Evolutionary conservation across 495 filamentous ascomycete species (phyloP), one percentile per base, ranked within the genome.

Genomic region (Aspergillus carlsbadensis): DNA sequence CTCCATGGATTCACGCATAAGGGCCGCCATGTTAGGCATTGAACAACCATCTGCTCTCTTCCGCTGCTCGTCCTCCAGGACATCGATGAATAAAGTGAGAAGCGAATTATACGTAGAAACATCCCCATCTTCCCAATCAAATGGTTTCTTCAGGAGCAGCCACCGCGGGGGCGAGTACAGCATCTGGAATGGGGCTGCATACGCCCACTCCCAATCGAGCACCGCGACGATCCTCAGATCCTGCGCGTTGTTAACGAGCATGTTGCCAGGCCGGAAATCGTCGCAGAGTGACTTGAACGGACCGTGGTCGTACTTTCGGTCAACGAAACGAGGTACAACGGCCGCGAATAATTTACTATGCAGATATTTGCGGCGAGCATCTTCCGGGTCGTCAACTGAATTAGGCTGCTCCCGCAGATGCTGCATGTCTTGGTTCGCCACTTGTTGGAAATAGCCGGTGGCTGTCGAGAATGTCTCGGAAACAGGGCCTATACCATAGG

Each of bases 191-290:
- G 60, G 64, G 2, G 63, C 65, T 22, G 59, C 58, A 40, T 65
- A 68, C 11, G 66, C 40, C 26, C 60, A 66, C 29, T 69, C 66
- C 61, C 61, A 66, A 41, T 69, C 60, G 35, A 65, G 13, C 5
- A 57, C 61, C 24, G 60, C 65, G 10, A 53, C 40, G 15, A 64
- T 52, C 35, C 45, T 42, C 26, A 61, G 58, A 3, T 59, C 43
- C 14, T 61, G 40, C 10, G 18, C 4, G 14, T 22, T 13, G 49
- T 68, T 63, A 10, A 67, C 63, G 15, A 75, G 65, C 1, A 73
- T 57, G 64, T 74, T 76, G 14, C 54, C 66, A 10, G 61, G 66
- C 2, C 60, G 55, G 31, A 74, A 57, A 53, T 76, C 73, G 56
- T 52, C 48, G 14, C 48, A 52, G 13, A 70, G 52, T 1, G 67